Evolutionary conservation across 139 green algal genomes (phyloP).

Genomic region (Chlamydomonas sp.): DNA sequence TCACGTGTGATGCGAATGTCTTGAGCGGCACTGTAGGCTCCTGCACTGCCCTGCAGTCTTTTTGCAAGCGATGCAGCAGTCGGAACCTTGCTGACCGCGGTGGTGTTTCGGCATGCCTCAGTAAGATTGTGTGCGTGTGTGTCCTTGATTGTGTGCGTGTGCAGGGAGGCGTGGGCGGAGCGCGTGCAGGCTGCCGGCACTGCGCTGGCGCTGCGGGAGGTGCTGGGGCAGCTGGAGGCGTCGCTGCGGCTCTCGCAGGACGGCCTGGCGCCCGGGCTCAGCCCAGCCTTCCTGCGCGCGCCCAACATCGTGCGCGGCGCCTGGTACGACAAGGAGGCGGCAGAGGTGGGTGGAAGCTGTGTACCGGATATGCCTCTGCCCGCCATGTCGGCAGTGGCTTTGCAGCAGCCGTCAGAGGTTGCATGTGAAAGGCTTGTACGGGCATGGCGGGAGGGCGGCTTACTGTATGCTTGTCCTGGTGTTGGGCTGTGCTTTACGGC

Average conservation of each 20-base stretch:
- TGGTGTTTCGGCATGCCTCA: too few relatives aligned
- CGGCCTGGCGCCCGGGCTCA: conserved; percentile 36
- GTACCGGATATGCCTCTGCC: not conserved
- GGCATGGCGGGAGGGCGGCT: too few relatives aligned
- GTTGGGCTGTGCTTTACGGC: too few relatives aligned
- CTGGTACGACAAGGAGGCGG: conserved; percentile 55
- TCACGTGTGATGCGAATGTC: too few relatives aligned
- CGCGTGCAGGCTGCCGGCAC: conserved; percentile 47
- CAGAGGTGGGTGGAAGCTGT: not conserved
- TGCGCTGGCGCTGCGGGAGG: conserved; percentile 49
- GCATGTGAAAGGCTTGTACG: too few relatives aligned
- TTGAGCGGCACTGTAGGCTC: too few relatives aligned
- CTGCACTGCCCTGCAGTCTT: too few relatives aligned
- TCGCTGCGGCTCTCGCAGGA: conserved; percentile 40
- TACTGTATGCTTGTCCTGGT: too few relatives aligned
- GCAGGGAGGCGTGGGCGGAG: conserved; percentile 41
- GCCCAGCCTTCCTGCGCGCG: conserved; percentile 38
- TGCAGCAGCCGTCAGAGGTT: too few relatives aligned
- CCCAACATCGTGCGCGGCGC: conserved; percentile 69
- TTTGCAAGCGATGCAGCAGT: too few relatives aligned
- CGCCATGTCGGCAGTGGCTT: not conserved
- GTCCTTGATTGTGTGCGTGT: not conserved
- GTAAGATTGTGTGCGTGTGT: too few relatives aligned
- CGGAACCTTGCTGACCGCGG: too few relatives aligned
- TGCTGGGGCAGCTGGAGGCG: conserved; percentile 69